phyloP scores from a whole-genome alignment of 2,329 filamentous ascomycete genomes.

The Xylariaceae sp. region DNA sequence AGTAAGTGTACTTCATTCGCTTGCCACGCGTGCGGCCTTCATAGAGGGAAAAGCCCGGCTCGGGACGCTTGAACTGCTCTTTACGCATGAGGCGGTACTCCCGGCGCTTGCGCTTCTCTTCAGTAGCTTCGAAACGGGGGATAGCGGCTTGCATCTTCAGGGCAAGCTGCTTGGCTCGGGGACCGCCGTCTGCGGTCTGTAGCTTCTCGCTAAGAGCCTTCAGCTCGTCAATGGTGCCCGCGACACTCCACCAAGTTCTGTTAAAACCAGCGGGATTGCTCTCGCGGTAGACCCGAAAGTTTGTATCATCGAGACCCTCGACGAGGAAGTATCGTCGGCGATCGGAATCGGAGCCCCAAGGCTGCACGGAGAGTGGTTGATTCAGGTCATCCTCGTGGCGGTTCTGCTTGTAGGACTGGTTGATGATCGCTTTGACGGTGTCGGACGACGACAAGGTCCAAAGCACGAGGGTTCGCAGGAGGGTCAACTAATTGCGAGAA shows the following conservation, averaged over 20 bases:
- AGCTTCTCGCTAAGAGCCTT: slow-evolving; percentile 70
- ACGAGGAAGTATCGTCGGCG: slow-evolving; percentile 91
- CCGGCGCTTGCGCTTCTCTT: slow-evolving; percentile 91
- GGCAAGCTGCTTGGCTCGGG: slow-evolving; percentile 71
- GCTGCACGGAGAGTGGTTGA: slow-evolving; percentile 81
- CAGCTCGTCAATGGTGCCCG: slow-evolving; percentile 84
- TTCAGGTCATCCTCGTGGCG: slow-evolving; percentile 76
- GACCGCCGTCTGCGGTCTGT: slow-evolving; percentile 68
- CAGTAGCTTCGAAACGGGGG: slow-evolving; percentile 85
- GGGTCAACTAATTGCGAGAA: slow-evolving; percentile 56
- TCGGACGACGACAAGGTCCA: slow-evolving; percentile 92
- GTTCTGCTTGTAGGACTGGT: slow-evolving; percentile 80
- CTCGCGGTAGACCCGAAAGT: slow-evolving; percentile 90
- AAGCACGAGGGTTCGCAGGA: slow-evolving; percentile 75
- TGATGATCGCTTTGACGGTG: slow-evolving; percentile 71
- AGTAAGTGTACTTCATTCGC: slow-evolving; percentile 93
- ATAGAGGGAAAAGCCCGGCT: slow-evolving; percentile 87
- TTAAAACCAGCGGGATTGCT: slow-evolving; percentile 75
- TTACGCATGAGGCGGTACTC: slow-evolving; percentile 86
- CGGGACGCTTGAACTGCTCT: slow-evolving; percentile 79
- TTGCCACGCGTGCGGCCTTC: slow-evolving; percentile 95
- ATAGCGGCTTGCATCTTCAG: slow-evolving; percentile 74
- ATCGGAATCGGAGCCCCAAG: slow-evolving; percentile 84
- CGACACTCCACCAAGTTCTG: slow-evolving; percentile 86
- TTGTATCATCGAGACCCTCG: slow-evolving; percentile 89